phyloP scores from a whole-genome alignment of 177 flowering plant species.

The Tripterygium wilfordii region DNA sequence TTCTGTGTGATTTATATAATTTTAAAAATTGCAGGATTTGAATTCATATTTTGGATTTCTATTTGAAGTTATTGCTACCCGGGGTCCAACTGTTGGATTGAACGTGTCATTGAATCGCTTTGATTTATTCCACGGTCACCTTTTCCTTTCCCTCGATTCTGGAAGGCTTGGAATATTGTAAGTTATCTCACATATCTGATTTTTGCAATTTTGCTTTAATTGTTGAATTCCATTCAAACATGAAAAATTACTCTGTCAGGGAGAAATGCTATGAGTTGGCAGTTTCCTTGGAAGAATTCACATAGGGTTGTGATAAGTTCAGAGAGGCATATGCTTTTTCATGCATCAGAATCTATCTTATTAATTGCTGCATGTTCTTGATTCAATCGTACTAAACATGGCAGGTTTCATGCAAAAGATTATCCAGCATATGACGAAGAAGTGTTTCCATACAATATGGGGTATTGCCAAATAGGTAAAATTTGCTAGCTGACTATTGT shows the following conservation, averaged over 20 bases:
- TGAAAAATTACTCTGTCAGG: not conserved
- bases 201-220: not conserved
- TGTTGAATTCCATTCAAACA: not conserved
- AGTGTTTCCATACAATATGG: slow-evolving; percentile 74
- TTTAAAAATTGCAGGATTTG: slow-evolving; percentile 72
- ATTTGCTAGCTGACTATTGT: no score
- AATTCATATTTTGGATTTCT: slow-evolving; percentile 70
- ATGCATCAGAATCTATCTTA: not conserved
- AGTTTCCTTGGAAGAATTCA: no score
- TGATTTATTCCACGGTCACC: slow-evolving; percentile 93
- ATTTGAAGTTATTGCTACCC: slow-evolving; percentile 64
- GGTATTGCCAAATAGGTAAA: slow-evolving; percentile 88
- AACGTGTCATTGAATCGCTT: slow-evolving; percentile 66
- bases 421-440: slow-evolving; percentile 77
- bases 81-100: slow-evolving; percentile 73
- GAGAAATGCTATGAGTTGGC: no score
- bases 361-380: not conserved
- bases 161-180: slow-evolving; percentile 92
- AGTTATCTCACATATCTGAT: slow-evolving; percentile 21
- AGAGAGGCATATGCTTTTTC: not conserved
- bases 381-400: not conserved
- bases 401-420: slow-evolving; percentile 93
- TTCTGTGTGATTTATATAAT: no score
- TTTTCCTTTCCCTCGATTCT: slow-evolving; percentile 65
- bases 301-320: no score